Base-by-base conservation (phyloP, 441 rosid genomes). In the Sinapis alba region DNA sequence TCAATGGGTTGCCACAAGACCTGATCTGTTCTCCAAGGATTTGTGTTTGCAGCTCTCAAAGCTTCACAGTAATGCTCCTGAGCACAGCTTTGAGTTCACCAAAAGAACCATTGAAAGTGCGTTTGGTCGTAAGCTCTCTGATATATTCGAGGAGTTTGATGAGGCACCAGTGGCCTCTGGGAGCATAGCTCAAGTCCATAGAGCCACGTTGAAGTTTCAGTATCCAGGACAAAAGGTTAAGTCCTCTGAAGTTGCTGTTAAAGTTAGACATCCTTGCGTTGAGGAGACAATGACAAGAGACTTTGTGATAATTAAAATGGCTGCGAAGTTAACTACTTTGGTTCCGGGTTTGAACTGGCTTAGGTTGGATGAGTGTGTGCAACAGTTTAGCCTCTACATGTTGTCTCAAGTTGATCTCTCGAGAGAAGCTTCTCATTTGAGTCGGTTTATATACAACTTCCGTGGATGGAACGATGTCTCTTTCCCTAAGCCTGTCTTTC, bases 331-430 rank as follows among this genome's bases (percentile, higher is more conserved):
- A 18, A 84, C 86, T 5, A 88, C 75, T 51, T 78, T 77, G 36
- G 54, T 86, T 18, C 92, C 92, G 43, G 81, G 87, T 13, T 65
- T 88, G 38, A 86, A 82, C 19, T 88, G 92, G 89, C 80, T 86
- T 74, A 79, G 89, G 81, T 79, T 88, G 62, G 88, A 86, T 47
- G 89, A 88, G 70, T 84, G 92, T 61, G 81, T 88, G 28, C 88
- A 88, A 71, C 92, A 88, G 70, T 88, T 88, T 67, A 84, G 88
- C 36, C 85, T 84, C 57, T 88, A 82, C 77, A 86, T 88, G 89
- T 71, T 88, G 84, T 84, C 87, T 71, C 92, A 88, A 78, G 89
- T 86, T 47, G 92, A 88, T 81, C 92, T 88, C 72, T 87, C 92
- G 10, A 83, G 92, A 60, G 92, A 88, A 78, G 92, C 92, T 80